Evolutionary conservation across 495 filamentous ascomycete species (phyloP), one percentile per base, ranked within the genome.

Genomic region (Penicillium malachiteum): DNA sequence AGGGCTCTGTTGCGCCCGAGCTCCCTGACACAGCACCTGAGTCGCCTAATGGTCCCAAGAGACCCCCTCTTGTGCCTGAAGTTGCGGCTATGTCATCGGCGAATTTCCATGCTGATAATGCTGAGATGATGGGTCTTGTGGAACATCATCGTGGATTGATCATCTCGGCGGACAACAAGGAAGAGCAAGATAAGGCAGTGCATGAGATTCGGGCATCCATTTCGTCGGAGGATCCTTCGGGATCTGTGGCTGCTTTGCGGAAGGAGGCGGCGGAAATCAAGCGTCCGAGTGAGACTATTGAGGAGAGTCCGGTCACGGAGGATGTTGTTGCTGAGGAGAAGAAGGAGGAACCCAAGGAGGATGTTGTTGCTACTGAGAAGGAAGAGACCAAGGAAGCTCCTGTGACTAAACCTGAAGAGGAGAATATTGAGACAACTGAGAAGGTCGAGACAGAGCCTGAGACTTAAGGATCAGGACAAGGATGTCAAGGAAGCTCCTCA

Each of bases 111-210:
- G 73, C 68, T 40, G 76, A 71, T 48, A 74, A 74, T 48, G 71
- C 70, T 37, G 71, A 74, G 65, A 52, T 58, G 45, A 45, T 75
- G 52, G 75, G 74, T 5, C 57, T 77, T 32, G 66, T 76, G 12
- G 65, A 65, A 43, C 74, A 79, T 54, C 76, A 79, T 53, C 75
- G 74, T n/a, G 68, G 68, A 0, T 74, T 75, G 7, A 71, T 74
- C 26, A 58, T 79, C n/a, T 69, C 71, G 7, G 62, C 61, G 9
- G 65, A 67, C 3, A 69, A 70, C 12, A 57, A 67, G 31, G 74
- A 65, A 18, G 74, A 76, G 42, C 64, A 71, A 21, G 70, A 72
- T 17, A 65, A 73, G 54, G 66, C 71, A 4, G 69, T 71, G 26
- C 61, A 62, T 26, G 74, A 76, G 52, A 63, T 77, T 35, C 65